phyloP scores from a whole-genome alignment of 2,329 filamentous ascomycete genomes.

The Trichophyton schoenleinii region DNA sequence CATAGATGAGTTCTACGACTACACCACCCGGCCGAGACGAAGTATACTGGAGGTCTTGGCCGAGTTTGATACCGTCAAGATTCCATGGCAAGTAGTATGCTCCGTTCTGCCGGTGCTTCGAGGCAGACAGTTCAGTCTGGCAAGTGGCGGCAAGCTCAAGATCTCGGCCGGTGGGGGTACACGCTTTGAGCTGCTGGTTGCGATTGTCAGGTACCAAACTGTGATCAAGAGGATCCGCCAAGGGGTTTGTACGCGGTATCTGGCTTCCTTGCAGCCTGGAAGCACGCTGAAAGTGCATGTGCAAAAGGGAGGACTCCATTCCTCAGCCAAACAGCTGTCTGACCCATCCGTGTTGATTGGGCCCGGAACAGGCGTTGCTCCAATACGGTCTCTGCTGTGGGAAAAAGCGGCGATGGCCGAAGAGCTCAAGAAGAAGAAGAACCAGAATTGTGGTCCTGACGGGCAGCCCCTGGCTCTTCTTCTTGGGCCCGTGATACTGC shows the following conservation, averaged over 20 bases:
- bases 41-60: conserved; percentile 86
- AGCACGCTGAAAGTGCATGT: conserved; percentile 49
- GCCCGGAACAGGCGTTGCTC: conserved; percentile 77
- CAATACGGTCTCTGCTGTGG: conserved; percentile 67
- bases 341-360: conserved; percentile 63
- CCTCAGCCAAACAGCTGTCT: conserved; percentile 34
- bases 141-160: conserved; percentile 51
- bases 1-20: conserved; percentile 89
- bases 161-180: conserved; percentile 28
- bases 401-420: conserved; percentile 45
- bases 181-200: conserved; percentile 60
- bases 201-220: conserved; percentile 83
- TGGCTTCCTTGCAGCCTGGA: conserved; percentile 50
- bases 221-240: conserved; percentile 71
- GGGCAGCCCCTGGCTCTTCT: conserved; percentile 13
- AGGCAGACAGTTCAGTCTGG: conserved; percentile 89
- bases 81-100: conserved; percentile 61
- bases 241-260: conserved; percentile 81
- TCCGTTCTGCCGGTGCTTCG: conserved; percentile 68
- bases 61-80: conserved; percentile 72
- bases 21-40: conserved; percentile 77
- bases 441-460: conserved; percentile 20
- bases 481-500: conserved; percentile 45
- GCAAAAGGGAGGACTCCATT: conserved; percentile 41
- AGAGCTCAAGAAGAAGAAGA: conserved; percentile 19